phyloP scores from a whole-genome alignment of 352 stramenopile species.

The Proteromonas lacertae region DNA sequence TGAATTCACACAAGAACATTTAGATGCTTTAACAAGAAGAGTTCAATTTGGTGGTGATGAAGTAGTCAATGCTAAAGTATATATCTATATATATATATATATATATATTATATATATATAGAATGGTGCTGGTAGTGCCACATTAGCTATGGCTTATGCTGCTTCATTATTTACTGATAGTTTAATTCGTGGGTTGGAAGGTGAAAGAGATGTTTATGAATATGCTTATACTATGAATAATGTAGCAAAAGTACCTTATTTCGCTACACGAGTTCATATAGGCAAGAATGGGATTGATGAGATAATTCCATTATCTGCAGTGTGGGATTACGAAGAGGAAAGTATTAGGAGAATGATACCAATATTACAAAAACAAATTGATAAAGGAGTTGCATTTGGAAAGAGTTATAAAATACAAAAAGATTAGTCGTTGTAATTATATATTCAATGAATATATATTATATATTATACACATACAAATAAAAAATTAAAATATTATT shows the following conservation, averaged over 20 bases:
- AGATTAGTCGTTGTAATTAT: too few species aligned
- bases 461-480: too few species aligned
- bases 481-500: too few species aligned
- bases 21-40: neutral
- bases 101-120: too few species aligned
- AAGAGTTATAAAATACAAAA: too few species aligned
- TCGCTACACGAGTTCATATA: slow-evolving; percentile 53
- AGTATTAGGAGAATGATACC: slow-evolving; percentile 39
- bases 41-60: slow-evolving; percentile 53
- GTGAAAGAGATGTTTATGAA: slow-evolving; percentile 64
- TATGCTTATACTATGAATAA: slow-evolving; percentile 83
- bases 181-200: slow-evolving; percentile 68
- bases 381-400: slow-evolving; percentile 43
- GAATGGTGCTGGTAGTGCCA: too few species aligned
- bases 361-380: slow-evolving; percentile 35
- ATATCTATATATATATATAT: slow-evolving; percentile 81
- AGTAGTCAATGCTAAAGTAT: slow-evolving; percentile 86
- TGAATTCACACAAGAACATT: neutral
- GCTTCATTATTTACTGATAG: slow-evolving; percentile 61
- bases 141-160: too few species aligned
- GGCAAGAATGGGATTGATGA: slow-evolving; percentile 75
- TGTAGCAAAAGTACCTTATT: slow-evolving; percentile 70
- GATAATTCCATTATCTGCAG: slow-evolving; percentile 51
- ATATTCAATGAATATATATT: too few species aligned
- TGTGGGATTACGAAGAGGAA: slow-evolving; percentile 28